Conservation (phyloP, 2,329 filamentous ascomycete genomes). For the Fulvia fulva region DNA sequence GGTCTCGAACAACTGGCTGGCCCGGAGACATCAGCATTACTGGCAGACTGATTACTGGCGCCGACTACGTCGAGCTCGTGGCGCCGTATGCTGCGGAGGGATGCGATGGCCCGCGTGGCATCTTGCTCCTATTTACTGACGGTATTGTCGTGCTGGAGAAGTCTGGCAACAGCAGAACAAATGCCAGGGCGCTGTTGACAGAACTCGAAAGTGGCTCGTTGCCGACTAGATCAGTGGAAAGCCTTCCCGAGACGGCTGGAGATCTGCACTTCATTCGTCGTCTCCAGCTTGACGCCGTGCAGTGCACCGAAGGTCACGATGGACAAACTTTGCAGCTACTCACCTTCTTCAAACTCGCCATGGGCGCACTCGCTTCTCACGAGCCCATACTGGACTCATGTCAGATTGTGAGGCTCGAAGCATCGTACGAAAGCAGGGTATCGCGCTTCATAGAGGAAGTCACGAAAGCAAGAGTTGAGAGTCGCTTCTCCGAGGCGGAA, state of each 20-base stretch:
- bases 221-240: constrained; percentile 47
- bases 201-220: constrained; percentile 73
- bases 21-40: constrained; percentile 51
- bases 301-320: constrained; percentile 27
- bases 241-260: constrained; percentile 49
- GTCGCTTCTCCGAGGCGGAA: constrained; percentile 76
- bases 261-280: constrained; percentile 64
- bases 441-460: constrained; percentile 78
- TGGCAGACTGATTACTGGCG: constrained; percentile 75
- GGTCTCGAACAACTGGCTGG: constrained; percentile 28
- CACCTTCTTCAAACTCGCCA: constrained; percentile 25
- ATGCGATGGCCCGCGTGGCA: constrained; percentile 45
- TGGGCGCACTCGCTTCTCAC: constrained; percentile 18
- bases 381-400: constrained; percentile 25
- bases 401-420: constrained; percentile 61
- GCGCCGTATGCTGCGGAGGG: constrained; percentile 59
- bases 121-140: constrained; percentile 82
- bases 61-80: constrained; percentile 72
- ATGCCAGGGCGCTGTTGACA: constrained; percentile 72
- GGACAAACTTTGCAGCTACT: constrained; percentile 27
- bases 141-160: constrained; percentile 74
- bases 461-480: constrained; percentile 79
- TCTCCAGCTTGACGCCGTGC: constrained; percentile 26
- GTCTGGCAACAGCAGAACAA: constrained; percentile 39
- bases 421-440: constrained; percentile 73